Evolutionary conservation across 768 basidiomycete genomes (phyloP).

Genomic region (Podaxis sp.): DNA sequence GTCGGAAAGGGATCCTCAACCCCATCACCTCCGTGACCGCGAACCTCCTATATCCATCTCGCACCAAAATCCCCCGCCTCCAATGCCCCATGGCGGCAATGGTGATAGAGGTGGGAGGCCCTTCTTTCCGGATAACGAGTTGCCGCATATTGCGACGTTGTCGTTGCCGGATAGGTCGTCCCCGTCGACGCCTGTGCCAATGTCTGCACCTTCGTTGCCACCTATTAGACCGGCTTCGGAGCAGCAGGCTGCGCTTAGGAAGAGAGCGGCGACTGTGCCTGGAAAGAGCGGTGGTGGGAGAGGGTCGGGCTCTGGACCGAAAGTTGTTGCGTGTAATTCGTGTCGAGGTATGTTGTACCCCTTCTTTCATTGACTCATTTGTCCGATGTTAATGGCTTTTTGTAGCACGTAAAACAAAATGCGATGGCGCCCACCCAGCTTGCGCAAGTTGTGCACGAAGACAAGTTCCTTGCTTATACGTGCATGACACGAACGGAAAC

Average conservation of each 20-base stretch:
- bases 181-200: slow-evolving; percentile 51
- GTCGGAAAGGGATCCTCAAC: slow-evolving; percentile 22
- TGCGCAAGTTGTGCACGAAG: slow-evolving; percentile 83
- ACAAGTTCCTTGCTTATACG: slow-evolving; percentile 76
- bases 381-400: background rate
- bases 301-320: slow-evolving; percentile 69
- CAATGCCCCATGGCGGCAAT: background rate
- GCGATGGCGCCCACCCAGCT: slow-evolving; percentile 82
- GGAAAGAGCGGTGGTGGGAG: slow-evolving; percentile 49
- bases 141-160: slow-evolving; percentile 72
- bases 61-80: slow-evolving; percentile 14
- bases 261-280: slow-evolving; percentile 67
- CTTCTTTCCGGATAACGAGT: slow-evolving; percentile 58
- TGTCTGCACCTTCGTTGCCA: slow-evolving; percentile 64
- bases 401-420: slow-evolving; percentile 84
- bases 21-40: slow-evolving; percentile 7
- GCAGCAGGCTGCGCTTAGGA: slow-evolving; percentile 65
- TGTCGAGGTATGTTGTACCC: slow-evolving; percentile 66
- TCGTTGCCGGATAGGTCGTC: slow-evolving; percentile 52
- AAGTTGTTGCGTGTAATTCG: slow-evolving; percentile 87
- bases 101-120: slow-evolving; percentile 21
- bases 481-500: slow-evolving; percentile 55
- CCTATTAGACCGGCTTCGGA: slow-evolving; percentile 67
- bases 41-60: slow-evolving; percentile 6
- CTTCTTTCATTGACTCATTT: background rate